Percentiles rank a stretch among this genome's conserved stretches.
Conservation (phyloP, 1,284 basidiomycete species). For the Cystobasidiaceae sp. region DNA sequence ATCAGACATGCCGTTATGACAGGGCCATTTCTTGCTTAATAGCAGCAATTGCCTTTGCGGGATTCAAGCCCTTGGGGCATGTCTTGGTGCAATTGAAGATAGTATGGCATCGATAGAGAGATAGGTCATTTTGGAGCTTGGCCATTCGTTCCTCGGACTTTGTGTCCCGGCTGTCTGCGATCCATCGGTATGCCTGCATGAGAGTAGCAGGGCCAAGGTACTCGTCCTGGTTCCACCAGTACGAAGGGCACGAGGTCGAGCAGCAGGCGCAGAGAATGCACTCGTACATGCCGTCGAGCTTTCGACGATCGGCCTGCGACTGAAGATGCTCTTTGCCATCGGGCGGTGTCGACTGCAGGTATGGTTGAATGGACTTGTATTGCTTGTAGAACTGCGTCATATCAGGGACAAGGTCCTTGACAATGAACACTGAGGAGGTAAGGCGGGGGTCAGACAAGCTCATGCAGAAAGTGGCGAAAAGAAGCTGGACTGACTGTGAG, state of each 20-base stretch:
- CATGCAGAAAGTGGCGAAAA: too few relatives aligned
- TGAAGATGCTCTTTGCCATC: conserved; percentile 68
- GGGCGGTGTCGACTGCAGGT: conserved; percentile 44
- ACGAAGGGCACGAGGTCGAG: conserved; percentile 86
- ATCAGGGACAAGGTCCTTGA: conserved; percentile 91
- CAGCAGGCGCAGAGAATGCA: conserved; percentile 85
- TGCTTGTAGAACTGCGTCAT: conserved; percentile 88
- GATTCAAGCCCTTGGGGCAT: conserved; percentile 67
- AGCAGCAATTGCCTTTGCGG: conserved; percentile 51
- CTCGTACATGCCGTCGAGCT: conserved; percentile 96
- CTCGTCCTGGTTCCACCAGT: conserved; percentile 99
- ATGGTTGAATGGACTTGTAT: conserved; percentile 91
- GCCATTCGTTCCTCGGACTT: conserved; percentile 78
- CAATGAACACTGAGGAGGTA: conserved; percentile 87
- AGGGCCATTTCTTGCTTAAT: conserved; percentile 38
- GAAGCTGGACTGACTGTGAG: conserved; percentile 91
- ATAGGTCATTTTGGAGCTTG: conserved; percentile 89
- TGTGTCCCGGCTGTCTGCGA: conserved; percentile 89
- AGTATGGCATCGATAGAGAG: conserved; percentile 70
- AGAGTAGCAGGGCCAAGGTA: conserved; percentile 95
- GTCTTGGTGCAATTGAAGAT: conserved; percentile 60
- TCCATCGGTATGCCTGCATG: conserved; percentile 81
- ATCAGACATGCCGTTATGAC: conserved; percentile 11
- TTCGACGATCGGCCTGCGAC: conserved; percentile 83
- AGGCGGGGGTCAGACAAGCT: too few relatives aligned